Evolutionary conservation across 2,329 filamentous ascomycete species (phyloP).

Genomic region (Tolypocladium amazonense): DNA sequence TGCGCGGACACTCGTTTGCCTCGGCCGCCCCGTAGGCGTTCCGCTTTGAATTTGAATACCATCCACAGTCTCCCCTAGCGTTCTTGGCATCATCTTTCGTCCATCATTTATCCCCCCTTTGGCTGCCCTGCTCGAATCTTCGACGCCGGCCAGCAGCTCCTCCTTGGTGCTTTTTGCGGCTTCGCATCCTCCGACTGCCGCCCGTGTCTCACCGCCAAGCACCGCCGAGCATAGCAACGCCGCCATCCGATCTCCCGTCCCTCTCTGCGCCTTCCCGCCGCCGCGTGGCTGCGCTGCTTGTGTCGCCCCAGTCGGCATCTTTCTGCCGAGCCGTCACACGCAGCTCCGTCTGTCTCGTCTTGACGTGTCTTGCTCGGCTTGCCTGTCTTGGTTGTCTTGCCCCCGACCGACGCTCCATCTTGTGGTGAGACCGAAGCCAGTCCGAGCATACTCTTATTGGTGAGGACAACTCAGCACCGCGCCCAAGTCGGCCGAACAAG

Average conservation of each 20-base stretch:
- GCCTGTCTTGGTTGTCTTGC: not conserved
- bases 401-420: not conserved
- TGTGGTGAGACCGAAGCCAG: not conserved
- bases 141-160: not conserved
- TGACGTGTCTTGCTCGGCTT: not conserved
- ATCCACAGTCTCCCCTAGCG: not conserved
- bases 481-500: not conserved
- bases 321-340: constrained; percentile 7
- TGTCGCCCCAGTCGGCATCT: constrained; percentile 11
- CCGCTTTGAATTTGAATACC: not conserved
- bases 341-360: not conserved
- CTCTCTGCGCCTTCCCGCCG: constrained; percentile 7
- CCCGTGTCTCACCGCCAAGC: not conserved
- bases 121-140: not conserved
- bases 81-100: not conserved
- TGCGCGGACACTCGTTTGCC: not conserved
- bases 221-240: not conserved
- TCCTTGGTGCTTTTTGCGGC: not conserved
- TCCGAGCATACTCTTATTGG: not conserved
- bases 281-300: constrained; percentile 4
- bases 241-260: not conserved
- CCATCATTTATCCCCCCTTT: not conserved
- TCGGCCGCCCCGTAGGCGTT: not conserved
- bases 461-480: not conserved
- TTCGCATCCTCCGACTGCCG: not conserved